phyloP scores from a whole-genome alignment of 2,329 filamentous ascomycete species.

The Aspergillus pseudoglaucus region DNA sequence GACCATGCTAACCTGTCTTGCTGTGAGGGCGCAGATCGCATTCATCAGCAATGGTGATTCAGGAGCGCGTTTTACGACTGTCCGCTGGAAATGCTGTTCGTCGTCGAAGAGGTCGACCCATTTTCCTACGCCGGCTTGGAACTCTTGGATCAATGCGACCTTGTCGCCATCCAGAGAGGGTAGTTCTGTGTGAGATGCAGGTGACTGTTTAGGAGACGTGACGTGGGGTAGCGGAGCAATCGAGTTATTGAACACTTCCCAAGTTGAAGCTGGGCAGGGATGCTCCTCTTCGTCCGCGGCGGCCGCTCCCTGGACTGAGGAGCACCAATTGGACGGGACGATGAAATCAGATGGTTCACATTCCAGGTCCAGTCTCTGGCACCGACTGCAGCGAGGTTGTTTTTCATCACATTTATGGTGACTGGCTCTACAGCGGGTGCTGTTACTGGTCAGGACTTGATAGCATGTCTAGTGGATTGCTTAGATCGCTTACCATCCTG shows the following conservation, averaged over 20 bases:
- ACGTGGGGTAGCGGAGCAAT: not conserved
- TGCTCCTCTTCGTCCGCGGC: not conserved
- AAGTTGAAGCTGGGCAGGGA: not conserved
- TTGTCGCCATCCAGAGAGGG: not conserved
- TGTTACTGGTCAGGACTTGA: not conserved
- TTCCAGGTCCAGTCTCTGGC: not conserved
- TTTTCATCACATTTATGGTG: not conserved
- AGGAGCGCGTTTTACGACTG: not conserved
- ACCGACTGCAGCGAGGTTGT: not conserved
- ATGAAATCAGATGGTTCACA: not conserved
- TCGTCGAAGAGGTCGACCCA: not conserved
- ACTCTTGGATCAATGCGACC: not conserved
- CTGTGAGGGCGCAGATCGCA: conserved; percentile 1
- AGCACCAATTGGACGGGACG: not conserved
- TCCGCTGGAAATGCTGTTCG: not conserved
- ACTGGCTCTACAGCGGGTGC: not conserved
- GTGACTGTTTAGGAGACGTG: not conserved
- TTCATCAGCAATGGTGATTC: not conserved
- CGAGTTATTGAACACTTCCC: not conserved
- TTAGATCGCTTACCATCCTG: not conserved
- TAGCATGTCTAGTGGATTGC: not conserved
- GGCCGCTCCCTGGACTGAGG: not conserved
- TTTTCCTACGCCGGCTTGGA: not conserved
- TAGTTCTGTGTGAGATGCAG: not conserved
- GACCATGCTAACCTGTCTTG: conserved; percentile 1